Conservation (phyloP, 805 yeast species). For the Wickerhamiella australiensis region DNA sequence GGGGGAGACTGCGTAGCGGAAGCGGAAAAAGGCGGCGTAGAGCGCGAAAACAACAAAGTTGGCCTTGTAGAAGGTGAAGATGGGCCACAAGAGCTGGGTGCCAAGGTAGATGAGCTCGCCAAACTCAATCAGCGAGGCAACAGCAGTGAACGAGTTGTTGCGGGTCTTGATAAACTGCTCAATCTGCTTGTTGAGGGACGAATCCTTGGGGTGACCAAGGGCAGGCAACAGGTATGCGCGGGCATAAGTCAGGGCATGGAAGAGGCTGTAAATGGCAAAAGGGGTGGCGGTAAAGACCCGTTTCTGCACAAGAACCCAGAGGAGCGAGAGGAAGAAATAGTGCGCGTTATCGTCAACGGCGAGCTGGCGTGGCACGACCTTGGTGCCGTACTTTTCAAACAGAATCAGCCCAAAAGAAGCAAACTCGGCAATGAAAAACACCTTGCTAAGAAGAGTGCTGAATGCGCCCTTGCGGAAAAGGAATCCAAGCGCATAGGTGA, state of each 20-base stretch:
- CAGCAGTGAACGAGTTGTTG: constrained; percentile 46
- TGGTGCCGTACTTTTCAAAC: constrained; percentile 40
- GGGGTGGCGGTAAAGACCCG: constrained; percentile 56
- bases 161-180: constrained; percentile 38
- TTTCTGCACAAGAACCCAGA: constrained; percentile 48
- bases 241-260: constrained; percentile 67
- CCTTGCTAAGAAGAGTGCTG: constrained; percentile 41
- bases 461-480: constrained; percentile 23
- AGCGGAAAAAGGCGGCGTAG: constrained; percentile 50
- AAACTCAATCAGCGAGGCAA: constrained; percentile 51
- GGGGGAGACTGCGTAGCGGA: constrained; percentile 64
- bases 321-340: constrained; percentile 47
- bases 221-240: constrained; percentile 58
- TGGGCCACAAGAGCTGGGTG: constrained; percentile 29
- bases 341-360: constrained; percentile 58
- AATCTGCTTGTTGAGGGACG: constrained; percentile 25
- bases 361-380: constrained; percentile 22
- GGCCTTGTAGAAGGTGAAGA: constrained; percentile 44
- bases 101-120: constrained; percentile 29
- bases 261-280: constrained; percentile 61
- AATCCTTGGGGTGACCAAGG: constrained; percentile 30
- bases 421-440: constrained; percentile 51
- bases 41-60: constrained; percentile 45
- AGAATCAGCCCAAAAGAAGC: constrained; percentile 67
- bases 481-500: constrained; percentile 15